Evolutionary conservation across 164 flowering plant genomes (phyloP).

Genomic region (Kingdonia uniflora): DNA sequence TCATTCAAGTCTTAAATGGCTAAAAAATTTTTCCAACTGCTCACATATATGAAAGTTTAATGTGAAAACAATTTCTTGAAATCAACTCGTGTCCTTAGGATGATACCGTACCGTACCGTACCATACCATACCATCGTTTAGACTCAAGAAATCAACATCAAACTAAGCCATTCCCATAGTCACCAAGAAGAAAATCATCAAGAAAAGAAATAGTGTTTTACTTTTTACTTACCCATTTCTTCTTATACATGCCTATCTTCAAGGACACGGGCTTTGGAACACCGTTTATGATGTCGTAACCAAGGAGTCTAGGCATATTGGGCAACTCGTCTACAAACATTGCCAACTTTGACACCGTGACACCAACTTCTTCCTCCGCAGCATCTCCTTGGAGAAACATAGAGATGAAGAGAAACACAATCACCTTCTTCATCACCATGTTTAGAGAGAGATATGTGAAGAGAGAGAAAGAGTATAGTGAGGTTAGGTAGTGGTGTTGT

Average conservation of each 20-base stretch:
- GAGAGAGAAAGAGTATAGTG: not conserved
- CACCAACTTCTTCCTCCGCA: not conserved
- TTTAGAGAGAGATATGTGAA: no score
- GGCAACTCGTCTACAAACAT: conserved; percentile 86
- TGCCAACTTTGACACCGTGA: conserved; percentile 29
- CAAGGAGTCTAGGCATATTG: conserved; percentile 52
- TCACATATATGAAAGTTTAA: no score
- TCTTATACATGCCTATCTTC: conserved; percentile 65
- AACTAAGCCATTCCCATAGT: no score
- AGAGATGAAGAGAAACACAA: not conserved
- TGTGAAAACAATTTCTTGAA: no score
- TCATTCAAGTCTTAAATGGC: no score
- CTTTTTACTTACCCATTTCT: conserved; percentile 54
- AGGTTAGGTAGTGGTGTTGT: not conserved
- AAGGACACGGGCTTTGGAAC: conserved; percentile 34
- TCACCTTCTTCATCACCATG: not conserved
- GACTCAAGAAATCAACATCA: no score
- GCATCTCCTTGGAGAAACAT: not conserved
- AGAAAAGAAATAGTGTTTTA: no score
- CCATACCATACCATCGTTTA: no score
- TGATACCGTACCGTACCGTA: no score
- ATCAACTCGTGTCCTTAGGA: no score
- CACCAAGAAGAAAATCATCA: no score
- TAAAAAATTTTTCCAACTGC: no score
- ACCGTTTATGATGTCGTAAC: conserved; percentile 31